Percentiles rank a stretch among this genome's conserved stretches.
These are phyloP conservation scores for Acorus gramineus DNA, from an alignment of 106 monocot species.

Conservation along the genomic window DNA sequence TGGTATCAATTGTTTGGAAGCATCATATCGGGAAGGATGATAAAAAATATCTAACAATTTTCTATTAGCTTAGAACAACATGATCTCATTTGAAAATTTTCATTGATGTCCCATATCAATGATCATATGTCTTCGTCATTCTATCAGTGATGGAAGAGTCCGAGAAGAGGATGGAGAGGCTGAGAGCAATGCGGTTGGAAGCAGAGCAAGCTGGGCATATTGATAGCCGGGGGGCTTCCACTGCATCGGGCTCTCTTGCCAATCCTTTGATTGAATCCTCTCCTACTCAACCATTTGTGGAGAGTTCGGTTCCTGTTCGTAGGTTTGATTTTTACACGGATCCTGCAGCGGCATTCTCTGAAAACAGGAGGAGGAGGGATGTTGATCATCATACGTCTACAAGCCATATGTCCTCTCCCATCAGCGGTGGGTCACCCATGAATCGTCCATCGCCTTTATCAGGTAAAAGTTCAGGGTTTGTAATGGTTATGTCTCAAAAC, in stretches of 20 bases:
- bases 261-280: conserved; percentile 10
- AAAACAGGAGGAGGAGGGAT: background rate
- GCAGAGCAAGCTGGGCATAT: background rate
- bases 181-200: conserved; percentile 14
- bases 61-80: too few species aligned
- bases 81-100: too few species aligned
- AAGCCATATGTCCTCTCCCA: conserved; percentile 1
- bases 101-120: too few species aligned
- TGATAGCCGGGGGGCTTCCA: background rate
- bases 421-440: background rate
- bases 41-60: too few species aligned
- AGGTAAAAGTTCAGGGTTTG: background rate
- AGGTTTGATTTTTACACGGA: conserved; percentile 28
- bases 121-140: too few species aligned
- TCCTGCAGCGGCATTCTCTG: conserved; percentile 16
- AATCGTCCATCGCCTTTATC: conserved; percentile 1
- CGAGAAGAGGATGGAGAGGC: conserved; percentile 23
- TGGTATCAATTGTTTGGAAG: too few species aligned
- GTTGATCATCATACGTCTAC: background rate
- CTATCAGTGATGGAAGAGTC: conserved; percentile 16
- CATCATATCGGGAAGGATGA: too few species aligned
- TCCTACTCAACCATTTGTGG: background rate
- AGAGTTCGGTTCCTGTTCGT: background rate
- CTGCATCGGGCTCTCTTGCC: background rate
- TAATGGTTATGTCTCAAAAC: too few species aligned